These are phyloP conservation scores for Rhynchosporium graminicola DNA, from an alignment of 2,329 filamentous ascomycete species.

Conservation along the genomic window DNA sequence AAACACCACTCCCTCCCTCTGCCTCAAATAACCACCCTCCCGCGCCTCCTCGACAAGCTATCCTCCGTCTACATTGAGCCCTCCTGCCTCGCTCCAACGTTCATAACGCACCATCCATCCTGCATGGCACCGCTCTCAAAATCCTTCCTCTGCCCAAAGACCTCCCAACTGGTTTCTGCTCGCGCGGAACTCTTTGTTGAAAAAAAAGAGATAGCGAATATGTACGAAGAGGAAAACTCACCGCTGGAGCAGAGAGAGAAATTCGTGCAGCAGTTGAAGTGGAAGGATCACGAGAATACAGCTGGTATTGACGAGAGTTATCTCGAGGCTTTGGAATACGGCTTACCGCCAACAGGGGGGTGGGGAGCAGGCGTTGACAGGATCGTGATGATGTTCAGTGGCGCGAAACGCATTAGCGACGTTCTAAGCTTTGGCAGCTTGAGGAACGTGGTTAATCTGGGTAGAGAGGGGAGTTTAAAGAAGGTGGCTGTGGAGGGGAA, in stretches of 20 bases:
- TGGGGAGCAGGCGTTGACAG: constrained; percentile 95
- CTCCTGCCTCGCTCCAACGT: constrained; percentile 69
- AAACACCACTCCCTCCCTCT: constrained; percentile 48
- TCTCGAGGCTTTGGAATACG: constrained; percentile 80
- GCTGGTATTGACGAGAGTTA: constrained; percentile 65
- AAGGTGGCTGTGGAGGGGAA: background rate
- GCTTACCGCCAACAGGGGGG: constrained; percentile 90
- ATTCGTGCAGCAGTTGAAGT: constrained; percentile 62
- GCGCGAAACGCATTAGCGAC: constrained; percentile 76
- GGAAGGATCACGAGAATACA: constrained; percentile 41
- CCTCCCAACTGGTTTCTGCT: constrained; percentile 73
- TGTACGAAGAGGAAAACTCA: constrained; percentile 97
- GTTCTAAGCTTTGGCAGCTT: constrained; percentile 87
- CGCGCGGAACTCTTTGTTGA: constrained; percentile 83
- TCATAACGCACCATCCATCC: constrained; percentile 87
- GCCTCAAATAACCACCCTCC: constrained; percentile 57
- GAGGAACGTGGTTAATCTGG: constrained; percentile 61
- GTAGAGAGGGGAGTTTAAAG: constrained; percentile 14
- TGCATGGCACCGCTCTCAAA: constrained; percentile 91
- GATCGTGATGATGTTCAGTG: constrained; percentile 87
- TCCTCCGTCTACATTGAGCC: constrained; percentile 77
- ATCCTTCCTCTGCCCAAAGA: constrained; percentile 73
- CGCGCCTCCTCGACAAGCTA: constrained; percentile 79
- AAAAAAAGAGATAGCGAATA: constrained; percentile 85
- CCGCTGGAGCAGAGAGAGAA: constrained; percentile 84